Evolutionary conservation across 495 filamentous ascomycete genomes (phyloP).

Genomic region (Podospora tetraspora): DNA sequence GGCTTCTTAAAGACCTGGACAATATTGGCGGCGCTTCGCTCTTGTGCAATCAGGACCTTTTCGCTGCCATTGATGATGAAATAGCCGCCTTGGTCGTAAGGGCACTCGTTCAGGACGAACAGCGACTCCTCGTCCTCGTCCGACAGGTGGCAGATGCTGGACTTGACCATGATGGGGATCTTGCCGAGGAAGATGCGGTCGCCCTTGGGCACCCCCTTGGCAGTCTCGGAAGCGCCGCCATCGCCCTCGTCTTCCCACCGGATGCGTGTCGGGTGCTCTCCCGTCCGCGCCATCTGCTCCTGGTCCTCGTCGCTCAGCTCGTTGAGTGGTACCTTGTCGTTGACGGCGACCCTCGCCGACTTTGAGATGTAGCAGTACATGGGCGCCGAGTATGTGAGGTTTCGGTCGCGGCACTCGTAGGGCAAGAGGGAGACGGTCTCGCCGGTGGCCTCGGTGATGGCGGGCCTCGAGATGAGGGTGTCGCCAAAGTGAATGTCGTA

Average conservation of each 20-base stretch:
- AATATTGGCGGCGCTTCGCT: conserved; percentile 94
- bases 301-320: conserved; percentile 52
- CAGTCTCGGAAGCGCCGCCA: conserved; percentile 36
- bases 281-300: conserved; percentile 41
- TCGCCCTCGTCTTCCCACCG: conserved; percentile 54
- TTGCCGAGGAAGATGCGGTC: conserved; percentile 77
- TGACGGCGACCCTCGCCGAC: conserved; percentile 72
- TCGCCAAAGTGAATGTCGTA: conserved; percentile 91
- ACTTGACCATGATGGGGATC: conserved; percentile 96
- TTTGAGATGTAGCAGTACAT: conserved; percentile 82
- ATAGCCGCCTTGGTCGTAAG: conserved; percentile 96
- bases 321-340: conserved; percentile 58
- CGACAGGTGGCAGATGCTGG: conserved; percentile 82
- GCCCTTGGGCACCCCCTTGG: conserved; percentile 40
- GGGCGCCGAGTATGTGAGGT: conserved; percentile 89
- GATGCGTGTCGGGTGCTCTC: conserved; percentile 48
- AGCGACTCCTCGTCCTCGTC: conserved; percentile 73
- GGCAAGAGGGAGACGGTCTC: conserved; percentile 74
- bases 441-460: conserved; percentile 88
- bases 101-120: conserved; percentile 87
- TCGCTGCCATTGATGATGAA: conserved; percentile 99
- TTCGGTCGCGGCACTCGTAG: conserved; percentile 88
- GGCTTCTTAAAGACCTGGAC: conserved; percentile 99
- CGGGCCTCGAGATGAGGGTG: conserved; percentile 75
- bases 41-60: conserved; percentile 97